phyloP scores from a whole-genome alignment of 1,284 basidiomycete genomes.

The Trichosporon ovoides region DNA sequence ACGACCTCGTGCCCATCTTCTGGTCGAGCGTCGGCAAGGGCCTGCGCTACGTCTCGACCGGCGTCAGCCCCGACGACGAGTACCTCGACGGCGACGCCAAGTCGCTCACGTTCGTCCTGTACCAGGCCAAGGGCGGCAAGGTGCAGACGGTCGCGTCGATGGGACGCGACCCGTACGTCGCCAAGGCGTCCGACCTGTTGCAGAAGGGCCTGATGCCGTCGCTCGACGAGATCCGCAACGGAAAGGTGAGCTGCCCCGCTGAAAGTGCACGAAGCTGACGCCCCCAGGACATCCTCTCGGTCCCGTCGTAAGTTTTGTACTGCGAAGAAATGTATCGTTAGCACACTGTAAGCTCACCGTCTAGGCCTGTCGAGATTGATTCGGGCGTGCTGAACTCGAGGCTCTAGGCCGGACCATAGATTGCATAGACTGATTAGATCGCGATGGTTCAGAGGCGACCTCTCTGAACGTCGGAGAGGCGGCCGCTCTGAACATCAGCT shows the following conservation, averaged over 20 bases:
- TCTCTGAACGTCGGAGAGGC: no score
- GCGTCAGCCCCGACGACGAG: constrained; percentile 62
- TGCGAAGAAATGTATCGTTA: constrained; percentile 1
- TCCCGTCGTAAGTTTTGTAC: constrained; percentile 12
- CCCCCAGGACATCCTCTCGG: constrained; percentile 37
- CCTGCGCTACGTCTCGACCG: constrained; percentile 72
- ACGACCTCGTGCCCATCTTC: constrained; percentile 74
- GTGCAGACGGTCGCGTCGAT: constrained; percentile 74
- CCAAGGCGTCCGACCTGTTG: constrained; percentile 74
- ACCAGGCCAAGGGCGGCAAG: constrained; percentile 71
- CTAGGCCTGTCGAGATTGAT: no score
- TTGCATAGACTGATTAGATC: no score
- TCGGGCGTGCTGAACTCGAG: no score
- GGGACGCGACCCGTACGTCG: constrained; percentile 59
- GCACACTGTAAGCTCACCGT: no score
- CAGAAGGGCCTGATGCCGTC: constrained; percentile 75
- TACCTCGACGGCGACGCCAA: constrained; percentile 68
- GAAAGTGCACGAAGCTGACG: background rate
- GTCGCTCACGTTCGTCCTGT: constrained; percentile 83
- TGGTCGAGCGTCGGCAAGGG: constrained; percentile 72
- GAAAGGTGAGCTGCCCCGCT: constrained; percentile 44
- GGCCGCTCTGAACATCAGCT: no score
- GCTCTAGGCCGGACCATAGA: no score
- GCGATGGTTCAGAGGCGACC: no score
- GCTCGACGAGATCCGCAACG: constrained; percentile 62